These are phyloP conservation scores for Graphilbum ipis-grandicollis DNA, from an alignment of 2,329 filamentous ascomycete species.

Conservation along the genomic window DNA sequence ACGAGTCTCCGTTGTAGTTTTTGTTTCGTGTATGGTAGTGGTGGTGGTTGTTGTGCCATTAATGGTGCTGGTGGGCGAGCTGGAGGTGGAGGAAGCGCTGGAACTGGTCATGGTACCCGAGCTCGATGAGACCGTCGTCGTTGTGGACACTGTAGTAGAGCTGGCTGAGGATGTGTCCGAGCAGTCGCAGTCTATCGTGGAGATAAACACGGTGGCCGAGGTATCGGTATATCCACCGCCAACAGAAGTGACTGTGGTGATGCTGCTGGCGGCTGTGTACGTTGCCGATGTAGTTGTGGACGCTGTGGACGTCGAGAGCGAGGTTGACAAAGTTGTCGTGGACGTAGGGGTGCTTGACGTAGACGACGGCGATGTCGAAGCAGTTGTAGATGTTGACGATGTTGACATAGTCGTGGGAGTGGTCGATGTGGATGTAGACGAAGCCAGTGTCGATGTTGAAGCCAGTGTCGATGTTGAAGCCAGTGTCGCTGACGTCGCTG, in stretches of 20 bases:
- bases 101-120: background rate
- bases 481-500: too few relatives aligned
- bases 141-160: too few relatives aligned
- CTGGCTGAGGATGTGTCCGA: background rate
- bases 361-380: background rate
- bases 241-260: background rate
- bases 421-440: too few relatives aligned
- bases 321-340: background rate
- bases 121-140: too few relatives aligned
- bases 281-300: background rate
- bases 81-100: background rate
- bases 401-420: background rate
- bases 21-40: too few relatives aligned
- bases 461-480: too few relatives aligned
- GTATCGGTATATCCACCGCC: too few relatives aligned
- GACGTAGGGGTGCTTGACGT: background rate
- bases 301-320: background rate
- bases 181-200: slow-evolving; percentile 8
- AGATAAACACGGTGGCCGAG: slow-evolving; percentile 5
- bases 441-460: too few relatives aligned
- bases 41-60: background rate
- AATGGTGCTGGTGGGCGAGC: background rate
- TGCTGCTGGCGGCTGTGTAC: background rate
- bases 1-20: too few relatives aligned
- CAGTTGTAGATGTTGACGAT: background rate